Conservation (phyloP, 768 basidiomycete species). For the Cystofilobasidium ferigula region DNA sequence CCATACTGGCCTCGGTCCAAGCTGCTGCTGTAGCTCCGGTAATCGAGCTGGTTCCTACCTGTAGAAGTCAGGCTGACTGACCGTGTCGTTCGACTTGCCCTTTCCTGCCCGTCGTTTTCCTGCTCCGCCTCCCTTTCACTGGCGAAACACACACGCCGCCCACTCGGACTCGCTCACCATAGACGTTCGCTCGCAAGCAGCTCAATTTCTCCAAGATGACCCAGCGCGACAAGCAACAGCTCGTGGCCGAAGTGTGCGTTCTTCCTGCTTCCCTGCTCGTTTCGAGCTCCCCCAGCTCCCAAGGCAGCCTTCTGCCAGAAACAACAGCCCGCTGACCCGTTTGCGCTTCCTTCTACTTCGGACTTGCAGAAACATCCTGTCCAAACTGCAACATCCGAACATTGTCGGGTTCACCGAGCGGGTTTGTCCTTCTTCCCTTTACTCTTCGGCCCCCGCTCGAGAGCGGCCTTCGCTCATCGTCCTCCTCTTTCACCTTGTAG, state of each 20-base stretch:
- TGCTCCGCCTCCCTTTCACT: not conserved
- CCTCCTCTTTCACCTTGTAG: slow-evolving; percentile 26
- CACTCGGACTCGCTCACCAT: no score
- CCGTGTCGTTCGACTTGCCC: no score
- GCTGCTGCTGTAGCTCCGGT: no score
- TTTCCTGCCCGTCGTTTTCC: slow-evolving; percentile 27
- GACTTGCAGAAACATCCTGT: slow-evolving; percentile 71
- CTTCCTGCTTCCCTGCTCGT: not conserved
- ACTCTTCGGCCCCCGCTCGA: not conserved
- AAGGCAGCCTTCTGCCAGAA: no score
- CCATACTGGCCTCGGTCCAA: not conserved
- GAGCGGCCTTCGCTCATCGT: not conserved
- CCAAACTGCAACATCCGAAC: slow-evolving; percentile 86
- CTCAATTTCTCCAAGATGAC: slow-evolving; percentile 96
- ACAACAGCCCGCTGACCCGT: no score
- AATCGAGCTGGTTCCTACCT: no score
- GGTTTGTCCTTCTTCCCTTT: slow-evolving; percentile 30
- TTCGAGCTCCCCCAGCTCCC: no score
- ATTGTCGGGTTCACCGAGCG: slow-evolving; percentile 94
- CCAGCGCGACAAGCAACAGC: slow-evolving; percentile 90
- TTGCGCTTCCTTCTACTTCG: not conserved
- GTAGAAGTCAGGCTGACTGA: no score
- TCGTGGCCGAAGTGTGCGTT: slow-evolving; percentile 91
- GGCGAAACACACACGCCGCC: no score
- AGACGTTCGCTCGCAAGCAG: slow-evolving; percentile 62